These are phyloP conservation scores for Aspergillus tanneri DNA, from an alignment of 2,329 filamentous ascomycete genomes.

Conservation along the genomic window DNA sequence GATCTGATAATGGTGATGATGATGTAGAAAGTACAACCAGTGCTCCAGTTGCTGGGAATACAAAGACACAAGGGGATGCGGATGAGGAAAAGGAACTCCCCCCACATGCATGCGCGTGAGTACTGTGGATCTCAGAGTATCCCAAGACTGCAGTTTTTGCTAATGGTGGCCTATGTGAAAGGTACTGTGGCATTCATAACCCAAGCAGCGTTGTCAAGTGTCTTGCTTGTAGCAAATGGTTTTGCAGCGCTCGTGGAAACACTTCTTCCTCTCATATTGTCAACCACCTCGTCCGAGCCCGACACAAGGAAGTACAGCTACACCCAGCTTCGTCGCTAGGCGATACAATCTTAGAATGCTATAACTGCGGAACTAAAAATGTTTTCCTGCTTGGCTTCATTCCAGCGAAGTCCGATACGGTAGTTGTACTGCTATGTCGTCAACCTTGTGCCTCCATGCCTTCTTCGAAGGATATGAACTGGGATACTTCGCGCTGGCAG, in stretches of 20 bases:
- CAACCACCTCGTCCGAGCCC: conserved; percentile 93
- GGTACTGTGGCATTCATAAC: conserved; percentile 97
- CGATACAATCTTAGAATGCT: conserved; percentile 96
- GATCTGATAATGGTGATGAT: conserved; percentile 80
- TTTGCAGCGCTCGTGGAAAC: conserved; percentile 95
- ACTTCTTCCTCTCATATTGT: conserved; percentile 97
- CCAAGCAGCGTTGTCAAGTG: conserved; percentile 95
- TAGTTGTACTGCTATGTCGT: conserved; percentile 92
- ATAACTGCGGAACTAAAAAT: conserved; percentile 99
- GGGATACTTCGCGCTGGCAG: conserved; percentile 97
- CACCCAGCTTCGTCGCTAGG: conserved; percentile 90
- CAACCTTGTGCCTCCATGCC: conserved; percentile 93
- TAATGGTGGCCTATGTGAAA: conserved; percentile 39
- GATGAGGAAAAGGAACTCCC: conserved; percentile 91
- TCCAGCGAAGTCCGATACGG: conserved; percentile 95
- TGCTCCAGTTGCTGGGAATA: conserved; percentile 73
- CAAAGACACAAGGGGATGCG: conserved; percentile 55
- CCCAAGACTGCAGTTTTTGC: conserved; percentile 19
- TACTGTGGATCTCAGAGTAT: conserved; percentile 26
- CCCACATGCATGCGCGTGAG: conserved; percentile 91
- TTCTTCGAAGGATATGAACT: conserved; percentile 99
- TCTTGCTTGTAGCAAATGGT: conserved; percentile 95
- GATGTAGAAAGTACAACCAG: conserved; percentile 75
- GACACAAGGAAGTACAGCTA: conserved; percentile 97
- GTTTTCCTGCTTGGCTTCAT: conserved; percentile 97